phyloP scores from a whole-genome alignment of 2,329 filamentous ascomycete species.

The Colletotrichum musae region DNA sequence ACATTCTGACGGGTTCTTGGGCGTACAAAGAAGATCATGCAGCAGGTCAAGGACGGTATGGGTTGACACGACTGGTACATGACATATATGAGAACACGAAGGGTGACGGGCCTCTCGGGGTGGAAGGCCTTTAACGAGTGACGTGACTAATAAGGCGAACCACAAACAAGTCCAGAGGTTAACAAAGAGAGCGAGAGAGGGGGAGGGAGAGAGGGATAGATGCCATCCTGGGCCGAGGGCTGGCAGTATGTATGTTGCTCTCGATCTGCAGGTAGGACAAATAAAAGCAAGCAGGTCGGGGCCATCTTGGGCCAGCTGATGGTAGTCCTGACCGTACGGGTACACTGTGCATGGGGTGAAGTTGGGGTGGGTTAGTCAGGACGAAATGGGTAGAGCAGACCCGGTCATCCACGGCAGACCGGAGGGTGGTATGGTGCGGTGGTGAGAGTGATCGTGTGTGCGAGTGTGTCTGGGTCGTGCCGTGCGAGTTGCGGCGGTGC shows the following conservation, averaged over 20 bases:
- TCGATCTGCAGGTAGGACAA: conserved; percentile 34
- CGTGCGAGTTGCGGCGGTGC: conserved; percentile 40
- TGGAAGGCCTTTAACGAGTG: conserved; percentile 13
- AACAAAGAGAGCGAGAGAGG: conserved; percentile 14
- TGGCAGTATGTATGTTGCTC: conserved; percentile 37
- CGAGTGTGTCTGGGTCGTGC: conserved; percentile 18
- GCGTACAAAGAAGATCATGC: conserved; percentile 25
- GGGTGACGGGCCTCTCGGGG: conserved; percentile 13
- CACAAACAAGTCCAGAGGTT: conserved; percentile 11
- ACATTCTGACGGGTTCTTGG: conserved; percentile 53
- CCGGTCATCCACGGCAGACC: conserved; percentile 16
- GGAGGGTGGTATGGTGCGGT: neutral
- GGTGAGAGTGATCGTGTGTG: neutral
- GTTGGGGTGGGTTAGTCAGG: conserved; percentile 26
- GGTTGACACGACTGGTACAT: conserved; percentile 43
- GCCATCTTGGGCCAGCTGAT: conserved; percentile 34
- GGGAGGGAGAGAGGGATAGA: conserved; percentile 8
- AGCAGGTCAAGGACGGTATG: conserved; percentile 42
- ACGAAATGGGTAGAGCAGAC: conserved; percentile 16
- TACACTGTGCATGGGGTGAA: conserved; percentile 27
- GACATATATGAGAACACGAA: conserved; percentile 43
- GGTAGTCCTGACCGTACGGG: conserved; percentile 13
- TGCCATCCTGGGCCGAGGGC: conserved; percentile 24
- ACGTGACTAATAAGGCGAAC: conserved; percentile 10
- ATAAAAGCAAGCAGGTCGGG: conserved; percentile 38